Base-by-base conservation (phyloP, 148 eudicot genomes). In the Rheum nobile region DNA sequence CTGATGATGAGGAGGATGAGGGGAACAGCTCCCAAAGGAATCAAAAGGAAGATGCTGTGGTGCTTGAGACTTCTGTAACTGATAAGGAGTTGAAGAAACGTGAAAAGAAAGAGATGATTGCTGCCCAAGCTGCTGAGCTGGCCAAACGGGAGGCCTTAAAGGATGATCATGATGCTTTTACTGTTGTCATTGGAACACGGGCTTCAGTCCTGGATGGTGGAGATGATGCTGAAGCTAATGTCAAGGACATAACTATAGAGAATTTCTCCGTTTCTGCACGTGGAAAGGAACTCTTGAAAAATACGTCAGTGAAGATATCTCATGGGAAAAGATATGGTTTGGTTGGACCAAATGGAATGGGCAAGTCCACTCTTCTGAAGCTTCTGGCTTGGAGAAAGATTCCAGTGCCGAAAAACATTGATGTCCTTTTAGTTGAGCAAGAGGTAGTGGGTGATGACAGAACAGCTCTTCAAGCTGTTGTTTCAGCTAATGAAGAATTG, bases 261-360 rank as follows among this genome's bases (percentile, higher is more conserved):
- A 88, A 88, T 75, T 88, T 88, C 74, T 83, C 88, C 0, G 92
- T 88, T 16, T 80, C 90, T 32, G 90, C 90, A 79, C 86, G 92
- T 1, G 92, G 92, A 4, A 88, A 86, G 72, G 92, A 88, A 75
- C 86, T 88, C 5, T 75, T 88, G 41, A 86, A 88, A 79, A 86
- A 88, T 79, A 73, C 90, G 17, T 75, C 88, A 5, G 76, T 86
- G 5, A 88, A 85, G 65, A 88, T 88, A 52, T 83, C 92, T 67
- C 90, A 88, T 75, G 92, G 92, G 34, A 86, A 85, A 74, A 86
- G 92, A 52, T 88, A 88, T 57, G 90, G 92, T 63, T 63, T 88
- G 78, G 84, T 88, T 34, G 92, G 92, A 41, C 92, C 92, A 28
- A 88, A 88, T 75, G 92, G 92, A 31, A 88, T 34, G 86, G 92